Evolutionary conservation across 2,329 filamentous ascomycete genomes (phyloP).

Genomic region (Ophiocordyceps robertsii): DNA sequence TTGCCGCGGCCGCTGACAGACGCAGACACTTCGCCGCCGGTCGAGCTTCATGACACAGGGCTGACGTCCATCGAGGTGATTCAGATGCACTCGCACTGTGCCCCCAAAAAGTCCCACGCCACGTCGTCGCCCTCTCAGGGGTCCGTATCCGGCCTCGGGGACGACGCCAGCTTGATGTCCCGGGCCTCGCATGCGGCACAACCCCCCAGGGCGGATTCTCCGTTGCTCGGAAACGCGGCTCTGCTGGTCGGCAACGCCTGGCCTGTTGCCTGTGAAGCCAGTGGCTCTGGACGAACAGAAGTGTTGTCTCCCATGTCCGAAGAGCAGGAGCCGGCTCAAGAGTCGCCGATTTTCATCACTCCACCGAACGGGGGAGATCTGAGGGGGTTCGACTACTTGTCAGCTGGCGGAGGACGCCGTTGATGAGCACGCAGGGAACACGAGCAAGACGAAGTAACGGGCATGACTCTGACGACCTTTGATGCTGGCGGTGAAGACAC

Average conservation of each 20-base stretch:
- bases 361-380: no score
- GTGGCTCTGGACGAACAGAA: not conserved
- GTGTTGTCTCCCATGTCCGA: not conserved
- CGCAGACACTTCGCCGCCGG: slow-evolving; percentile 28
- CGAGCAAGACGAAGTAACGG: no score
- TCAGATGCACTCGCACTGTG: slow-evolving; percentile 16
- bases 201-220: slow-evolving; percentile 3
- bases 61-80: slow-evolving; percentile 26
- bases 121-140: slow-evolving; percentile 5
- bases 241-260: not conserved
- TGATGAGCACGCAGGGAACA: no score
- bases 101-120: slow-evolving; percentile 6
- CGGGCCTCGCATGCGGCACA: slow-evolving; percentile 10
- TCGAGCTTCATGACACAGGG: slow-evolving; percentile 31
- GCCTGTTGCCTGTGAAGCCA: not conserved
- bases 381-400: no score
- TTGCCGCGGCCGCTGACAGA: not conserved
- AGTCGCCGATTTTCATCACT: no score
- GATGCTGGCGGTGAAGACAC: no score
- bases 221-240: not conserved
- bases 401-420: no score
- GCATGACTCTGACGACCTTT: no score
- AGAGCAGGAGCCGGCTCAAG: not conserved
- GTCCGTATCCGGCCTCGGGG: slow-evolving; percentile 10
- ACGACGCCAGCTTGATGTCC: slow-evolving; percentile 15